Percentiles rank a stretch among this genome's conserved stretches.
These are phyloP conservation scores for Exserohilum turcica DNA, from an alignment of 2,329 filamentous ascomycete species.

Conservation along the genomic window DNA sequence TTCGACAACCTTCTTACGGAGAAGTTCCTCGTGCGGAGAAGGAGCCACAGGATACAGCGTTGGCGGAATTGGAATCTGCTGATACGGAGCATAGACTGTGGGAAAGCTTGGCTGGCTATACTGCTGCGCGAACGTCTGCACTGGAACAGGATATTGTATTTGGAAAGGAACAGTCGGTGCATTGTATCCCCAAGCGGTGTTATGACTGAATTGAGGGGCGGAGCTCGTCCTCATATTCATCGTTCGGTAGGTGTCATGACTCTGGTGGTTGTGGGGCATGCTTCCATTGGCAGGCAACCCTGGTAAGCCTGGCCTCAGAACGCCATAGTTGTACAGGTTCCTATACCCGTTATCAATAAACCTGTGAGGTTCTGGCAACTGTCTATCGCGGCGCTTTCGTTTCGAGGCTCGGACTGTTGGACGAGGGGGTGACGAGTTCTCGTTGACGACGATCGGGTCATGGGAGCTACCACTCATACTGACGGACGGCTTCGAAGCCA, in stretches of 20 bases:
- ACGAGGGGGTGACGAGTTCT: slow-evolving; percentile 15
- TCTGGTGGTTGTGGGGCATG: slow-evolving; percentile 20
- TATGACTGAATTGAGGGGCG: not conserved
- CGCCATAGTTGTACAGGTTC: slow-evolving; percentile 13
- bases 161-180: slow-evolving; percentile 11
- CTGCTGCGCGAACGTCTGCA: slow-evolving; percentile 6
- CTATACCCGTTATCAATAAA: slow-evolving; percentile 18
- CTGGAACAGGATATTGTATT: slow-evolving; percentile 1
- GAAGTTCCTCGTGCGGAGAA: slow-evolving; percentile 15
- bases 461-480: slow-evolving; percentile 20
- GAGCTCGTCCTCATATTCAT: slow-evolving; percentile 16
- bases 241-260: slow-evolving; percentile 23
- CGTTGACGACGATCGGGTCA: slow-evolving; percentile 34
- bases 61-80: not conserved
- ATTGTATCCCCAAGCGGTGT: not conserved
- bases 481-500: not conserved
- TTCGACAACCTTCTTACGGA: slow-evolving; percentile 24
- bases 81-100: slow-evolving; percentile 2
- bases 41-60: not conserved
- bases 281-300: slow-evolving; percentile 12
- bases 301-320: slow-evolving; percentile 7
- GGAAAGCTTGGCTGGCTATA: not conserved
- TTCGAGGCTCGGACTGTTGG: not conserved
- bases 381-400: not conserved
- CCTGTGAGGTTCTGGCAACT: slow-evolving; percentile 11